Conservation (phyloP, 2,329 filamentous ascomycete genomes). For the Aotearoamyces nothofagi region DNA sequence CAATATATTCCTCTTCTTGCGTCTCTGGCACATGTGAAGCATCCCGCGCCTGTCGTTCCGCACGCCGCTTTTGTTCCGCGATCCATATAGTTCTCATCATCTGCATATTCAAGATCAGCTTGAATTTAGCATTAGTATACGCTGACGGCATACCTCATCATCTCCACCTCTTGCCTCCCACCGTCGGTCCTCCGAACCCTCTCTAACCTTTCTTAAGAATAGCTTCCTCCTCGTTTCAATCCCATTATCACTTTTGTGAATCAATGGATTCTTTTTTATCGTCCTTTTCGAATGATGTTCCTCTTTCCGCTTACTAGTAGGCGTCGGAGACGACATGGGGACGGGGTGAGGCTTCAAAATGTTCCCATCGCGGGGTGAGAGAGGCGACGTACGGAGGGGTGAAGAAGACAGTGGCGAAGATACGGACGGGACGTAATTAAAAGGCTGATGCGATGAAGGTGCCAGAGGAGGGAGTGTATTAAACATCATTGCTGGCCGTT, state of each 20-base stretch:
- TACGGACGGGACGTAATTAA: slow-evolving; percentile 23
- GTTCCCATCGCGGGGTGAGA: slow-evolving; percentile 28
- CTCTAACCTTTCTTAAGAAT: slow-evolving; percentile 53
- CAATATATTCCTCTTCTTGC: slow-evolving; percentile 13
- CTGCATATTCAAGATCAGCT: no score
- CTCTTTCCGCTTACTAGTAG: not conserved
- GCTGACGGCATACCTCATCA: slow-evolving; percentile 29
- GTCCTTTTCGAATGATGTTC: slow-evolving; percentile 24
- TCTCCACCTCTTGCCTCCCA: slow-evolving; percentile 49
- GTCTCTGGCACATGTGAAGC: slow-evolving; percentile 12
- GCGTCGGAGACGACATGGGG: slow-evolving; percentile 13
- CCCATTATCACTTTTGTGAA: slow-evolving; percentile 39
- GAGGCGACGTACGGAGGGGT: slow-evolving; percentile 33
- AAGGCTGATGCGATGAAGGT: slow-evolving; percentile 5
- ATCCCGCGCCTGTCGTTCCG: slow-evolving; percentile 16
- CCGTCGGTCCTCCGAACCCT: slow-evolving; percentile 40
- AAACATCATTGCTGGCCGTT: slow-evolving; percentile 17
- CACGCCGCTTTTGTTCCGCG: slow-evolving; percentile 21
- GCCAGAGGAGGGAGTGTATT: slow-evolving; percentile 11
- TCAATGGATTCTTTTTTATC: slow-evolving; percentile 46
- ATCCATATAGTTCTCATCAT: slow-evolving; percentile 24
- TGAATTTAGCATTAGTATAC: slow-evolving; percentile 1
- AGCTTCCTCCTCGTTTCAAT: slow-evolving; percentile 49
- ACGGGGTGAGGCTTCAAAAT: slow-evolving; percentile 18
- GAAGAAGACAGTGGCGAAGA: slow-evolving; percentile 45